Conservation (phyloP, 306 rosid genomes). For the Senna siamea region DNA sequence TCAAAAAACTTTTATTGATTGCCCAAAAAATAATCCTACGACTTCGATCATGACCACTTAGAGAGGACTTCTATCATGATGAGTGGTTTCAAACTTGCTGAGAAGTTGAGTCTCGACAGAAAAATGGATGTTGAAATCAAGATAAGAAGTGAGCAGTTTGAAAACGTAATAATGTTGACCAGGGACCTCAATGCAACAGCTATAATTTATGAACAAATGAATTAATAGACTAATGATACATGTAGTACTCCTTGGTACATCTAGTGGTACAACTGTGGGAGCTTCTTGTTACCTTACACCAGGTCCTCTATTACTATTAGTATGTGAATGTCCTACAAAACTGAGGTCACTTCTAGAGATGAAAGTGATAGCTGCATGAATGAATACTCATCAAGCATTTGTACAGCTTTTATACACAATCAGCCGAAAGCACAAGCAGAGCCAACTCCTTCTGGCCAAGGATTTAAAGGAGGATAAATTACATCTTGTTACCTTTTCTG, state of each 20-base stretch:
- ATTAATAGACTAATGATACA: conserved; percentile 49
- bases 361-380: conserved; percentile 32
- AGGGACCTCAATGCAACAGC: neutral
- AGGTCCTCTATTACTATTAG: conserved; percentile 35
- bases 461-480: conserved; percentile 40
- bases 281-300: conserved; percentile 43
- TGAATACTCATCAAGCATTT: conserved; percentile 35
- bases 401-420: conserved; percentile 40
- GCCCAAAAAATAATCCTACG: too few species aligned
- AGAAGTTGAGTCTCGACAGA: neutral
- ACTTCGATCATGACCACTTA: too few species aligned
- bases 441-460: conserved; percentile 42
- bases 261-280: conserved; percentile 37
- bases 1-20: too few species aligned
- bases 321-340: conserved; percentile 50
- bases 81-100: neutral
- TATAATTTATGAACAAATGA: conserved; percentile 39
- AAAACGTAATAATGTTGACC: neutral
- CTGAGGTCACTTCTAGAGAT: conserved; percentile 39
- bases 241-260: conserved; percentile 34
- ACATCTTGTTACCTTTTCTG: conserved; percentile 39
- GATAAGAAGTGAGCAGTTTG: neutral
- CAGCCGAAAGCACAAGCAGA: conserved; percentile 72
- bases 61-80: too few species aligned
- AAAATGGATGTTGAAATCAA: neutral